These are phyloP conservation scores for Botryosphaeria dothidea DNA, from an alignment of 2,329 filamentous ascomycete genomes.

Conservation along the genomic window DNA sequence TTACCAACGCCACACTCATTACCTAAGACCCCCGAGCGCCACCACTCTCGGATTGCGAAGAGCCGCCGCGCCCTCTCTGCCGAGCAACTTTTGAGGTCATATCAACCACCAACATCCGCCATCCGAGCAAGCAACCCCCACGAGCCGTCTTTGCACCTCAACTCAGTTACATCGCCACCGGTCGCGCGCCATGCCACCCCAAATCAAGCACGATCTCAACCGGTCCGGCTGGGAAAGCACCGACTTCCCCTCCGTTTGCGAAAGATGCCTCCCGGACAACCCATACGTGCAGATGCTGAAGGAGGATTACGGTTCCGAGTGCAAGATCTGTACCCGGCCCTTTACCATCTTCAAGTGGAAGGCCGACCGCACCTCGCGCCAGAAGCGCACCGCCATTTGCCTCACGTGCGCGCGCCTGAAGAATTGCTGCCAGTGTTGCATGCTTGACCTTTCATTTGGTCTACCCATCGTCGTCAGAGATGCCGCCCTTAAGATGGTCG, in stretches of 20 bases:
- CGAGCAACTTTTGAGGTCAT: constrained; percentile 10
- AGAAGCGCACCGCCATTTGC: constrained; percentile 93
- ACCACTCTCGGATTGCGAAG: constrained; percentile 6
- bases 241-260: constrained; percentile 84
- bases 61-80: constrained; percentile 7
- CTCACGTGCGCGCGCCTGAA: constrained; percentile 95
- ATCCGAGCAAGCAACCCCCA: constrained; percentile 4
- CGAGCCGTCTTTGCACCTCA: not conserved
- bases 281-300: constrained; percentile 99
- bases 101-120: constrained; percentile 8
- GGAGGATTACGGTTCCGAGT: constrained; percentile 88
- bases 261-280: constrained; percentile 93
- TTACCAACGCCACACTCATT: not conserved
- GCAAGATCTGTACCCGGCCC: constrained; percentile 85
- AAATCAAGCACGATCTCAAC: constrained; percentile 96
- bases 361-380: constrained; percentile 83
- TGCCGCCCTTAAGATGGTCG: constrained; percentile 96
- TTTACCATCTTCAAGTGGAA: constrained; percentile 98
- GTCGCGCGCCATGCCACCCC: constrained; percentile 66
- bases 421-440: constrained; percentile 98
- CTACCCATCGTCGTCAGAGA: constrained; percentile 93
- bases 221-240: constrained; percentile 94
- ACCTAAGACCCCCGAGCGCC: not conserved
- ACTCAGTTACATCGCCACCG: not conserved
- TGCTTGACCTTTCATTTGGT: constrained; percentile 95